Evolutionary conservation across 2,329 filamentous ascomycete genomes (phyloP).

Genomic region (Aureobasidium zeae): DNA sequence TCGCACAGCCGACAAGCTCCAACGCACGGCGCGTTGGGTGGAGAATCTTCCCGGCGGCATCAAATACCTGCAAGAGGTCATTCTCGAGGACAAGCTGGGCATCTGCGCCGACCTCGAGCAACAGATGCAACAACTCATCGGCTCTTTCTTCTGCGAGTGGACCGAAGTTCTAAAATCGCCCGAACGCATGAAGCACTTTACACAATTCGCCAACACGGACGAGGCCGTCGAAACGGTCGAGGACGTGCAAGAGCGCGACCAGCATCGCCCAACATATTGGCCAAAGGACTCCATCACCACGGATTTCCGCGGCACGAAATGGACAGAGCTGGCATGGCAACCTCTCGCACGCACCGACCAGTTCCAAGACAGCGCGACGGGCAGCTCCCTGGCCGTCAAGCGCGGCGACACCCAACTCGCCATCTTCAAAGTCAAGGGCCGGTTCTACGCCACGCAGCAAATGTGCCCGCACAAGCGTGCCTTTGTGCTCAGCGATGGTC

Average conservation of each 20-base stretch:
- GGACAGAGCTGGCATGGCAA: constrained; percentile 68
- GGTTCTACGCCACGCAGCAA: constrained; percentile 79
- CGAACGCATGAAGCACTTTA: constrained; percentile 58
- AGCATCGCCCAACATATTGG: constrained; percentile 70
- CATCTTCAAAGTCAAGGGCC: constrained; percentile 71
- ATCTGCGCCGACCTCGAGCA: constrained; percentile 75
- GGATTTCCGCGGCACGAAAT: constrained; percentile 61
- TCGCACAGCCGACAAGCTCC: constrained; percentile 80
- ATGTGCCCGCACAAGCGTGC: constrained; percentile 92
- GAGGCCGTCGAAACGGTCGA: constrained; percentile 60
- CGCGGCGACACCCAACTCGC: constrained; percentile 82
- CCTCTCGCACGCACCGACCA: constrained; percentile 62
- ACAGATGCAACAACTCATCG: constrained; percentile 80
- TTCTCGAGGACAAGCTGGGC: constrained; percentile 76
- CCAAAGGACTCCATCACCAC: constrained; percentile 55
- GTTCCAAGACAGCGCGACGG: constrained; percentile 61
- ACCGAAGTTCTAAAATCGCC: constrained; percentile 68
- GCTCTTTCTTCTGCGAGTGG: constrained; percentile 86
- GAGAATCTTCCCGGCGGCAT: constrained; percentile 77
- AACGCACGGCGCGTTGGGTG: constrained; percentile 81
- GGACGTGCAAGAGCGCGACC: constrained; percentile 59
- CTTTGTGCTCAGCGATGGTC: constrained; percentile 78
- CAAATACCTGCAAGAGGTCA: constrained; percentile 69
- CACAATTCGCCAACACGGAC: constrained; percentile 73
- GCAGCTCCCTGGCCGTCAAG: constrained; percentile 69